Evolutionary conservation across 2,329 filamentous ascomycete species (phyloP).

Genomic region (Beauveria brongniartii): DNA sequence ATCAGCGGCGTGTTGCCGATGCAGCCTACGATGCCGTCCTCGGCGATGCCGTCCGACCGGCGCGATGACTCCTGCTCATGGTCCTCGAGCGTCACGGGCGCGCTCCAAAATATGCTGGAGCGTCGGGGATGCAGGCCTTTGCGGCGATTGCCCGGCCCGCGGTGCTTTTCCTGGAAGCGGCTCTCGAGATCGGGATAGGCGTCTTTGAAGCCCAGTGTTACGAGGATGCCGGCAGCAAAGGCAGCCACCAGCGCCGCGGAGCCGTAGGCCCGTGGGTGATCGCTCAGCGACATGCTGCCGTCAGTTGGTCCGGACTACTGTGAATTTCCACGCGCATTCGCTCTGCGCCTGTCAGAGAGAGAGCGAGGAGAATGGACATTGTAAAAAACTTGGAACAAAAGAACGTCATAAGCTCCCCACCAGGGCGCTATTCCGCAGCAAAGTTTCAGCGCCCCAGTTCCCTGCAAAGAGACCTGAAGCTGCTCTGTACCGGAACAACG

Average conservation of each 20-base stretch:
- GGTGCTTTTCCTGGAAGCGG: conserved; percentile 45
- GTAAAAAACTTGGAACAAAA: not conserved
- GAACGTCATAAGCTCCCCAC: not conserved
- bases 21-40: conserved; percentile 77
- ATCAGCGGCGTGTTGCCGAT: conserved; percentile 93
- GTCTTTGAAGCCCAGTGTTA: conserved; percentile 73
- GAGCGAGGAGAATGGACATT: not conserved
- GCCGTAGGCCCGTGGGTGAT: conserved; percentile 55
- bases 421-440: not conserved
- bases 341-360: not conserved
- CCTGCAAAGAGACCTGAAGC: not conserved
- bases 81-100: conserved; percentile 48
- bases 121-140: conserved; percentile 17
- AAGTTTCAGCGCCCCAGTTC: not conserved
- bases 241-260: conserved; percentile 59
- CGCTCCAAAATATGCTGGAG: conserved; percentile 38
- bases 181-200: conserved; percentile 67
- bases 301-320: not conserved
- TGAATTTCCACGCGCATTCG: not conserved
- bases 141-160: conserved; percentile 15
- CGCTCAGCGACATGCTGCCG: conserved; percentile 47
- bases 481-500: not conserved
- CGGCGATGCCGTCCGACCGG: conserved; percentile 34
- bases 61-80: conserved; percentile 31
- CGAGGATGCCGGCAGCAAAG: conserved; percentile 68